Base-by-base conservation (phyloP, 2,329 filamentous ascomycete genomes). In the Xylaria sp. region DNA sequence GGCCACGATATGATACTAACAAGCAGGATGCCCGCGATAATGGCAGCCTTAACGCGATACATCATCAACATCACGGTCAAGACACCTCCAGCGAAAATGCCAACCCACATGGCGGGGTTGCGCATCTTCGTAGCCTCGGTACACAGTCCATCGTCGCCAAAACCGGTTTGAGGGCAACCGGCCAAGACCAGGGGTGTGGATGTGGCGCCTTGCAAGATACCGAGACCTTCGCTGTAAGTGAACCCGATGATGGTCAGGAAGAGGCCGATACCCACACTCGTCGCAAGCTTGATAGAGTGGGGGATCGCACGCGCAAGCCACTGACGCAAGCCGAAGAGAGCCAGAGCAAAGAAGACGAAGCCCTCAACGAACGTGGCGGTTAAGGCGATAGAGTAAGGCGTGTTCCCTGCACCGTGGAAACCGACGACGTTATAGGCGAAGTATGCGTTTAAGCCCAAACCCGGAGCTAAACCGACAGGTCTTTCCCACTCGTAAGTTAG, bases 1-100 rank as follows among this genome's bases (percentile, higher is more conserved):
- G 93, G 93, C 93, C 93, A 97, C 8, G 93, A 97, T 79, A 96
- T 93, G 80, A 97, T 91, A 71, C 91, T 93, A 65, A 97, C 93
- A 30, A 97, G 87, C 30, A 94, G 79, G 71, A 97, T 96, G 45
- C 93, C 93, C 42, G 88, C 86, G 74, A 97, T 94, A 75, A 97
- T 92, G 65, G 93, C 93, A 66, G 93, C 93, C 82, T 95, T 95
- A 79, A 97, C 88, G 21, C 93, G 90, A 79, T 93, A 97, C 83
- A 94, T 87, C 90, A 95, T 92, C 62, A 97, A 82, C 71, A 96
- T 82, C 36, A 90, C 90, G 0, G 93, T 97, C 57, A 97, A 81
- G 71, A 97, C 56, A 68, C 93, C 93, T 51, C 93, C 93, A 73
- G 91, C 92, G 83, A 97, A 96, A 74, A 97, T 94, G 45, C 93